Conservation (phyloP, 2,329 filamentous ascomycete genomes). For the Rhynchosporium agropyri region DNA sequence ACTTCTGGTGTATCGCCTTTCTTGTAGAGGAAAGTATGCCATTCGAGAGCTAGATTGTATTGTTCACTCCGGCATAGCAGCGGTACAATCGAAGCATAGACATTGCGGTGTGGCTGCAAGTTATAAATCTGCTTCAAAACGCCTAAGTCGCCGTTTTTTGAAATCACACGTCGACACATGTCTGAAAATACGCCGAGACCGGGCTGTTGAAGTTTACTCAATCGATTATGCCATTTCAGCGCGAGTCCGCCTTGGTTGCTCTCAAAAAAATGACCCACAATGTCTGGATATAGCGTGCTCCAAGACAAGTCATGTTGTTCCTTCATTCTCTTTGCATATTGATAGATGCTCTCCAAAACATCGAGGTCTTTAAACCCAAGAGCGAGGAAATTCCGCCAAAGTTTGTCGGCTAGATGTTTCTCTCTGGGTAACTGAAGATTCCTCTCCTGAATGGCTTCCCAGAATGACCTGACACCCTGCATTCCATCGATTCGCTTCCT, state of each 20-base stretch:
- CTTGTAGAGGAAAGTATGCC: conserved; percentile 50
- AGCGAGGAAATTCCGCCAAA: conserved; percentile 52
- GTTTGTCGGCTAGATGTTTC: conserved; percentile 44
- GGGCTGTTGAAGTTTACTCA: conserved; percentile 36
- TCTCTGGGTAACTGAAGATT: conserved; percentile 46
- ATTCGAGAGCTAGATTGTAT: conserved; percentile 46
- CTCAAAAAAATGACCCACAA: conserved; percentile 48
- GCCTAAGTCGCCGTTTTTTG: conserved; percentile 37
- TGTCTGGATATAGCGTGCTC: conserved; percentile 46
- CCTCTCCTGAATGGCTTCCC: conserved; percentile 45
- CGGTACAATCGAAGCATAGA: conserved; percentile 49
- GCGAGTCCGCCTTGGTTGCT: conserved; percentile 28
- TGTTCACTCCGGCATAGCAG: conserved; percentile 45
- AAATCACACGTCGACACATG: conserved; percentile 40
- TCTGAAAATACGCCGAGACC: conserved; percentile 45
- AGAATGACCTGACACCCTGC: conserved; percentile 48
- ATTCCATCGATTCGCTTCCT: conserved; percentile 46
- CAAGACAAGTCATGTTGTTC: conserved; percentile 43
- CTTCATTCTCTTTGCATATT: conserved; percentile 48
- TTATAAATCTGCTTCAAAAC: conserved; percentile 49
- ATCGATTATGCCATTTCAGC: conserved; percentile 38
- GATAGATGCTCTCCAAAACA: conserved; percentile 44
- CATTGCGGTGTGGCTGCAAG: conserved; percentile 43
- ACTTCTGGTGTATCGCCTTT: conserved; percentile 47
- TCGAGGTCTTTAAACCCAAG: conserved; percentile 41